phyloP scores from a whole-genome alignment of 371 early-diverging fungal genomes.

The Actinomucor elegans region DNA sequence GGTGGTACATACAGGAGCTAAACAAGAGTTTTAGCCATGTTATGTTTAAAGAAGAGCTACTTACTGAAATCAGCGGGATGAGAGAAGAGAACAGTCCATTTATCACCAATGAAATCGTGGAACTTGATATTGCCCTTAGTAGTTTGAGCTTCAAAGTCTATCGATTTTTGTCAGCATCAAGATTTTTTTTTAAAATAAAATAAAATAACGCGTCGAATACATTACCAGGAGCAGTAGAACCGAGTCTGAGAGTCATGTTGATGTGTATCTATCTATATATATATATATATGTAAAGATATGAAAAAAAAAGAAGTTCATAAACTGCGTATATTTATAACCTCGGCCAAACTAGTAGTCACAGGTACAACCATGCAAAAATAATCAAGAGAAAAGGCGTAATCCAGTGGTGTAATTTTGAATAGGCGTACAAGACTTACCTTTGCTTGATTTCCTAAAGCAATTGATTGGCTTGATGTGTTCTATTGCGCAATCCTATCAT shows the following conservation, averaged over 20 bases:
- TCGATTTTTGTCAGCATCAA: background rate
- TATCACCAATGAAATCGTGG: slow-evolving; percentile 83
- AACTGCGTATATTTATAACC: background rate
- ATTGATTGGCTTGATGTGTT: slow-evolving; percentile 6
- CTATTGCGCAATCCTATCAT: slow-evolving; percentile 22
- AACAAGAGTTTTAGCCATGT: background rate
- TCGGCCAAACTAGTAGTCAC: background rate
- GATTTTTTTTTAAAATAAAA: background rate
- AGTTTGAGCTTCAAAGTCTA: slow-evolving; percentile 82
- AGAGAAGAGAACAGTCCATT: slow-evolving; percentile 93
- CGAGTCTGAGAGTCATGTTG: slow-evolving; percentile 61
- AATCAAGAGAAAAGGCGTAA: background rate
- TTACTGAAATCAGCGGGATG: slow-evolving; percentile 94
- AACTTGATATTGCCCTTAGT: slow-evolving; percentile 88
- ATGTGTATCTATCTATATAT: background rate
- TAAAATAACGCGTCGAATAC: background rate
- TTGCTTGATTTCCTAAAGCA: background rate
- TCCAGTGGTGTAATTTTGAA: too few species aligned
- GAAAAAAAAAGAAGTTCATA: slow-evolving; percentile 1
- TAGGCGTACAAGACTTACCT: too few species aligned
- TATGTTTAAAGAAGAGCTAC: too few species aligned
- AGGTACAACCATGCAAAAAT: background rate
- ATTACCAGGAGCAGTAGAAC: slow-evolving; percentile 64
- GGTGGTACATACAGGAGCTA: slow-evolving; percentile 93
- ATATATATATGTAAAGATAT: slow-evolving; percentile 1